A percentile compares a stretch with the other conserved stretches of the same genome.
Conservation (phyloP, 2,329 filamentous ascomycete species). For the Diplodia corticola region DNA sequence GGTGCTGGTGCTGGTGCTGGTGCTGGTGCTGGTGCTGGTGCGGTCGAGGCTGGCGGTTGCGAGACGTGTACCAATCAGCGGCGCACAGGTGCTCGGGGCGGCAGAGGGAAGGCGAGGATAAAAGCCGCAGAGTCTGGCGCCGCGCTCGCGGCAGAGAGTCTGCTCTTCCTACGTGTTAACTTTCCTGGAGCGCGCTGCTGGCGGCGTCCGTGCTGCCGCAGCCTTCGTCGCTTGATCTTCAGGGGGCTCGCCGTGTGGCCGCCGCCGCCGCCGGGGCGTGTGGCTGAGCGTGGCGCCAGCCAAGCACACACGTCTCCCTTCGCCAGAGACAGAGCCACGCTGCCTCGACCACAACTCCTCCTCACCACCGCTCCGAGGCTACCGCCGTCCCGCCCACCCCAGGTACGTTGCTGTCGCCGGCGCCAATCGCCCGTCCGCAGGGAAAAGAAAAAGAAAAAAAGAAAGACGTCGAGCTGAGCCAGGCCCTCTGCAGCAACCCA, state of each 20-base stretch:
- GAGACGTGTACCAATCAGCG: slow-evolving; percentile 18
- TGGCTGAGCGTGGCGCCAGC: background rate
- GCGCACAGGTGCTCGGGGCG: background rate
- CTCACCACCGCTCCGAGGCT: background rate
- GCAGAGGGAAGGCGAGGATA: slow-evolving; percentile 14
- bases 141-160: background rate
- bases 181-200: background rate
- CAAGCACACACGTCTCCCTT: slow-evolving; percentile 3
- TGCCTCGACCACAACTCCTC: background rate
- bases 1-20: background rate
- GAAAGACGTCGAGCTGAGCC: slow-evolving; percentile 4
- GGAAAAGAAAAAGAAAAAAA: too few relatives aligned
- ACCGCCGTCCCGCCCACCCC: background rate
- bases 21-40: too few relatives aligned
- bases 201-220: slow-evolving; percentile 9
- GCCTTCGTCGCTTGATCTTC: slow-evolving; percentile 7
- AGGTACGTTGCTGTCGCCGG: background rate
- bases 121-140: background rate
- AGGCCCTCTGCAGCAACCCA: background rate
- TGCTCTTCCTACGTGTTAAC: background rate
- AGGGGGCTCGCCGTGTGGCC: background rate
- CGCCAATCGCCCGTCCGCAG: background rate
- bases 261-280: background rate
- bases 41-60: background rate
- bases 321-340: background rate